Base-by-base conservation (phyloP, 2,329 filamentous ascomycete species). In the Cladophialophora psammophila region DNA sequence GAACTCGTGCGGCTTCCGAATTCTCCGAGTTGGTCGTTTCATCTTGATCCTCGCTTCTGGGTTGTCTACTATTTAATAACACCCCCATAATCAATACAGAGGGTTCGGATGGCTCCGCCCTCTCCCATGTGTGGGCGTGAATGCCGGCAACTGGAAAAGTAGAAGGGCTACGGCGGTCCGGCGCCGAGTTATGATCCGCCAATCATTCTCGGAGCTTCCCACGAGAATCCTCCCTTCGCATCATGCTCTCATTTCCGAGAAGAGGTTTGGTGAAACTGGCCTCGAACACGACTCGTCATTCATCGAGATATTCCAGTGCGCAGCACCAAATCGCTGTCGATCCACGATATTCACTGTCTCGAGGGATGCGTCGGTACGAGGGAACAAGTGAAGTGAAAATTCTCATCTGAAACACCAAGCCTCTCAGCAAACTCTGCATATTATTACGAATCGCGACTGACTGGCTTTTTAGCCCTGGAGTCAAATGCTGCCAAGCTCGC, bases 21-120 rank as follows among this genome's bases (percentile, higher is more conserved):
- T 50, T 50, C 45, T 50, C 45, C 45, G 45, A 50, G 45, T 26
- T 50, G 45, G 45, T 50, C 45, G 45, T 50, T 50, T 50, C 45
- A 50, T 50, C 45, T 50, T 50, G 18, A 10, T 50, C 45, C 18
- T 50, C 45, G 45, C 45, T 50, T 50, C 7, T 50, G 42, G n/a
- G 4, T 20, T 8, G n/a, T 48, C 26, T 26, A 26, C 26, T 26
- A 26, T 26, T 26, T 26, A 26, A 3, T 26, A 26, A 26, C 26
- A 26, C 26, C 26, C 6, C 18, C 15, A n/a, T n/a, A 10, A n/a
- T 15, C 9, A n/a, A n/a, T 45, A 45, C 45, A 42, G n/a, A n/a
- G 40, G n/a, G 15, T 42, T 42, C 40, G 40, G 40, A 42, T 20
- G 18, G n/a, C 18, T 45, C 42, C 42, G 42, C 42, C n/a, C 9